Percentiles rank a stretch among this genome's conserved stretches.
Evolutionary conservation across 2,329 filamentous ascomycete genomes (phyloP).

Genomic region (Ophiobolus disseminans): DNA sequence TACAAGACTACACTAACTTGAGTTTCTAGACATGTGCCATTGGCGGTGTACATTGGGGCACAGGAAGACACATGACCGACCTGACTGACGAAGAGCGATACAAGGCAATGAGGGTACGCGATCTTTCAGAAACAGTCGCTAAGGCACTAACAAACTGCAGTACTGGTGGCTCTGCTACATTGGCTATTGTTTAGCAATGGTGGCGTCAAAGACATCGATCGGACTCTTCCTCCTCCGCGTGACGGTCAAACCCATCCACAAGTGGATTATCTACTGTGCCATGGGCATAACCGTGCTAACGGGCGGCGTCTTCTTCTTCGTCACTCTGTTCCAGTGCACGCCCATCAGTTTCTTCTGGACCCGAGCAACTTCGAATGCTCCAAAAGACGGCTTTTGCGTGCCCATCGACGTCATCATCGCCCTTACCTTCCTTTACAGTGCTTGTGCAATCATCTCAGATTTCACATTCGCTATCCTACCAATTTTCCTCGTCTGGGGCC

Average conservation of each 20-base stretch:
- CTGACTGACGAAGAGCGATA: slow-evolving; percentile 30
- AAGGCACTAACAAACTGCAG: slow-evolving; percentile 8
- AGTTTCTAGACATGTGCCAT: slow-evolving; percentile 43
- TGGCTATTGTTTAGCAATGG: slow-evolving; percentile 42
- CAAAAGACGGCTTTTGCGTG: slow-evolving; percentile 51
- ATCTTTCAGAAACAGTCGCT: not conserved
- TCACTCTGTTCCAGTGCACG: slow-evolving; percentile 59
- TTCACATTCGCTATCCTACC: slow-evolving; percentile 60
- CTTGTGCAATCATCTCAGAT: slow-evolving; percentile 56
- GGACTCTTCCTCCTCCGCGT: slow-evolving; percentile 46
- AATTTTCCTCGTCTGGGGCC: slow-evolving; percentile 59
- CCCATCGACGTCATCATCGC: slow-evolving; percentile 50
- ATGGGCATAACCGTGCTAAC: slow-evolving; percentile 47
- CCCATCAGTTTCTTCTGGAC: slow-evolving; percentile 60
- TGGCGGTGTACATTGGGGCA: slow-evolving; percentile 40
- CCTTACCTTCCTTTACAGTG: slow-evolving; percentile 57
- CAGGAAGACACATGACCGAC: slow-evolving; percentile 38
- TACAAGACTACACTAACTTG: too few species aligned
- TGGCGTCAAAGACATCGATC: slow-evolving; percentile 43
- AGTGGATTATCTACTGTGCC: slow-evolving; percentile 47
- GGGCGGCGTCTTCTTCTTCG: slow-evolving; percentile 53
- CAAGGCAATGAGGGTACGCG: slow-evolving; percentile 38
- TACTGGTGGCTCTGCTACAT: slow-evolving; percentile 49
- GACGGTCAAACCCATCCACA: slow-evolving; percentile 35
- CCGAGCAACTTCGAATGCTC: too few species aligned